Evolutionary conservation across 129 eudicot species (phyloP), one percentile per base, ranked within the genome.

Genomic region (Glebionis coronaria): DNA sequence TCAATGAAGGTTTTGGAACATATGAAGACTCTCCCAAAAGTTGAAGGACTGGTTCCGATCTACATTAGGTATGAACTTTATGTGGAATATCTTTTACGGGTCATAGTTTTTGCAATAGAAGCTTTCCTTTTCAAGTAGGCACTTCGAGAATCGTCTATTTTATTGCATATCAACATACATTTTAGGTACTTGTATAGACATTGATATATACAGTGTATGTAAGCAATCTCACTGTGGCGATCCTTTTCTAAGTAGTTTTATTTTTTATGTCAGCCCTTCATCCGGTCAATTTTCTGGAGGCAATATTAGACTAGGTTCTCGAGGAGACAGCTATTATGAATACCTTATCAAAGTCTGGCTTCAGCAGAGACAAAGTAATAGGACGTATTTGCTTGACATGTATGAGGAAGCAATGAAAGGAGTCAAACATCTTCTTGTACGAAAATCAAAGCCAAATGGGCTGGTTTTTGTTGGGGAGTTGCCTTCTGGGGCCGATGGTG

Each of bases 251-350:
- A 56, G 25, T 9, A 3, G 12, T 56, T 77, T 75, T 23, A 53
- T 55, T 57, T 60, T 63, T 55, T 73, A 64, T 47, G 71, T 75
- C 94, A 93, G 99, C 80, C 99, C 99, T 51, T 68, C 82, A 0
- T 71, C 95, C 54, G 99, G 99, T 76, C 81, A 86, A 61, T 93
- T 93, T 72, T 81, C 88, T 79, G 99, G 99, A 55, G 74, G 72
- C 15, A 89, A 86, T 72, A 93, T 93, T 68, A 79, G 99, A 72
- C 81, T 93, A 72, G 99, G 97, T 76, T 93, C 99, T 61, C 90
- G 95, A 50, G 99, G 99, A 51, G 99, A 93, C 75, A 93, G 99
- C 82, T 93, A 93, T 71, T 93, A 93, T 66, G 99, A 93, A 79
- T 93, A 93, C 83, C 97, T 93, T 51, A 73, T 93, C 35, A 93